Percentiles rank a stretch among this genome's conserved stretches.
phyloP scores from a whole-genome alignment of 31 red algal genomes.

The Porphyra umbilicalis region DNA sequence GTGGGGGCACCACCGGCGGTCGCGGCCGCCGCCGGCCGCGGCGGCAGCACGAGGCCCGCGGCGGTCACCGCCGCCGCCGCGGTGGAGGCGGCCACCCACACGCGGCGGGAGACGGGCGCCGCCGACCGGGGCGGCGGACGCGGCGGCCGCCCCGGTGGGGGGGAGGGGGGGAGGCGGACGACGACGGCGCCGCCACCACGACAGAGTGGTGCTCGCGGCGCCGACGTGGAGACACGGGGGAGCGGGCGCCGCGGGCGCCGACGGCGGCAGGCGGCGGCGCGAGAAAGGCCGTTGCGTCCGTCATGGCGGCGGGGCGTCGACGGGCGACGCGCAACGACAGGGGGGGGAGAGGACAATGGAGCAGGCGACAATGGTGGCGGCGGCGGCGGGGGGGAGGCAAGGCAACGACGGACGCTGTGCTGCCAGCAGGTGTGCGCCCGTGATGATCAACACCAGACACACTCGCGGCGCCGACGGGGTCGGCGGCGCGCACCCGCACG shows the following conservation, averaged over 20 bases:
- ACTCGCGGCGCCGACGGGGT: no score
- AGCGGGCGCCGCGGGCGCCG: background rate
- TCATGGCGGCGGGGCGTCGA: no score
- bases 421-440: background rate
- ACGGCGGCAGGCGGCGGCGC: background rate
- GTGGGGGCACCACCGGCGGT: no score
- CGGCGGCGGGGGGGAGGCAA: background rate
- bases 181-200: background rate
- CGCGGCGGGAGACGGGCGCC: background rate
- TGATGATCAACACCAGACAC: background rate
- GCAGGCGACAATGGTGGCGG: background rate
- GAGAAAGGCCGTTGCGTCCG: background rate
- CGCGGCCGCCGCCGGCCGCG: background rate
- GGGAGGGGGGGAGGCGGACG: background rate
- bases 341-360: background rate
- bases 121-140: background rate
- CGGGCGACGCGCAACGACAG: no score
- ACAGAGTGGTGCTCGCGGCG: no score
- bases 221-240: no score
- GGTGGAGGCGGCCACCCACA: background rate
- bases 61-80: background rate
- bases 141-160: background rate
- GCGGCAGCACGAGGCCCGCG: background rate
- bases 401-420: no score
- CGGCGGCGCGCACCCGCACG: no score